Conservation (phyloP, 805 yeast species). For the Candida tammaniensis region DNA sequence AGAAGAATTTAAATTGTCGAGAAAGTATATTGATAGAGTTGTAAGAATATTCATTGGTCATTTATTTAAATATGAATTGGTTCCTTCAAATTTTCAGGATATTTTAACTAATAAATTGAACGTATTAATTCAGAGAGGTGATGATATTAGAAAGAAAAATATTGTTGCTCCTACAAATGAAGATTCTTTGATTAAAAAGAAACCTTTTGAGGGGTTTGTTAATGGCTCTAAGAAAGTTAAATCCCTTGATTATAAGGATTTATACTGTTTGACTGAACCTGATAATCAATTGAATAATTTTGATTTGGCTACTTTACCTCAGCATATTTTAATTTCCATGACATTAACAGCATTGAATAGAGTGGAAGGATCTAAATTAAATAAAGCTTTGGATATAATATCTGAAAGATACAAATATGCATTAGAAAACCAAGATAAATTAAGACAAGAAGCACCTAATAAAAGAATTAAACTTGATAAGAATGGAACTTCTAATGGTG, state of each 20-base stretch:
- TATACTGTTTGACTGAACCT: conserved; percentile 66
- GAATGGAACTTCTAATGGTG: conserved; percentile 1
- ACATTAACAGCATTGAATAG: conserved; percentile 63
- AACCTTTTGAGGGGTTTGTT: conserved; percentile 42
- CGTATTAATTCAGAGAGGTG: conserved; percentile 34
- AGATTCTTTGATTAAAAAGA: conserved; percentile 31
- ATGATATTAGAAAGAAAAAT: conserved; percentile 40
- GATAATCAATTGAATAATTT: conserved; percentile 60
- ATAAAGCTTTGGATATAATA: conserved; percentile 67
- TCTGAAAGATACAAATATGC: conserved; percentile 59
- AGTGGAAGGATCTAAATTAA: conserved; percentile 50
- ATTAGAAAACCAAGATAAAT: conserved; percentile 7
- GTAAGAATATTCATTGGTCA: conserved; percentile 44
- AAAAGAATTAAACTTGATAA: conserved; percentile 4
- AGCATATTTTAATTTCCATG: conserved; percentile 59
- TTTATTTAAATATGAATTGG: conserved; percentile 31
- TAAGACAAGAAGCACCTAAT: conserved; percentile 3
- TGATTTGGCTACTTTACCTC: conserved; percentile 69
- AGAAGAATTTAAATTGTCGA: conserved; percentile 51
- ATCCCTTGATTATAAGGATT: conserved; percentile 48
- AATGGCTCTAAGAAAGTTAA: conserved; percentile 29
- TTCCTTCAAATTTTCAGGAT: conserved; percentile 32
- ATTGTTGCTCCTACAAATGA: conserved; percentile 24
- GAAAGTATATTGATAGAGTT: conserved; percentile 62
- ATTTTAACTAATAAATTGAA: conserved; percentile 26